phyloP scores from a whole-genome alignment of 257 asterid species.

The Lantana camara region DNA sequence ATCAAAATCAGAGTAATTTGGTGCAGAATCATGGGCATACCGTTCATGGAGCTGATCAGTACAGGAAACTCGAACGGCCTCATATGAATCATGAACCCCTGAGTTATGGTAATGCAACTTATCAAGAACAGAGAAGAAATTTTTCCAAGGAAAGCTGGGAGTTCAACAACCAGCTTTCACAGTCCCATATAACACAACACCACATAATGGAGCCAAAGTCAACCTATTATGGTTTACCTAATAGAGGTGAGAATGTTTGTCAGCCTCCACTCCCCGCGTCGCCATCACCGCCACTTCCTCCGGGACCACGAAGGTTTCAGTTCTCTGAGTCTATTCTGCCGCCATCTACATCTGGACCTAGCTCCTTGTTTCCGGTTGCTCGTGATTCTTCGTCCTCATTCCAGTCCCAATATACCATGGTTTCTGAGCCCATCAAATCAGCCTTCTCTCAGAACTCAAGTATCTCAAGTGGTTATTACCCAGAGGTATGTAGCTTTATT shows the following conservation, averaged over 20 bases:
- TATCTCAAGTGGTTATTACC: slow-evolving; percentile 43
- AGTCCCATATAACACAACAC: slow-evolving; percentile 33
- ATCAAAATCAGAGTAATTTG: slow-evolving; percentile 32
- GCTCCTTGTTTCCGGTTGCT: slow-evolving; percentile 49
- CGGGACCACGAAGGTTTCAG: slow-evolving; percentile 46
- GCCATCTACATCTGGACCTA: slow-evolving; percentile 47
- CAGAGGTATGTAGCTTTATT: slow-evolving; percentile 46
- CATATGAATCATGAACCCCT: slow-evolving; percentile 30
- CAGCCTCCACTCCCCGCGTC: slow-evolving; percentile 80
- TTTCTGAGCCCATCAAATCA: slow-evolving; percentile 42
- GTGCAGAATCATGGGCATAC: slow-evolving; percentile 37
- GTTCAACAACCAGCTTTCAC: slow-evolving; percentile 29
- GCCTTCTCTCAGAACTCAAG: slow-evolving; percentile 34
- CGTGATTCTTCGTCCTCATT: slow-evolving; percentile 41
- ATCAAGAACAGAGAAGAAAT: slow-evolving; percentile 34
- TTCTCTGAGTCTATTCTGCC: slow-evolving; percentile 40
- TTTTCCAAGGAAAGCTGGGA: slow-evolving; percentile 33
- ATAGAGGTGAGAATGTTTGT: slow-evolving; percentile 29
- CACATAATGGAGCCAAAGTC: slow-evolving; percentile 36
- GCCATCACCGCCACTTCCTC: slow-evolving; percentile 75
- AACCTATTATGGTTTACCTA: slow-evolving; percentile 30
- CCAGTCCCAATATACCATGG: slow-evolving; percentile 36
- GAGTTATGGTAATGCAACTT: slow-evolving; percentile 24
- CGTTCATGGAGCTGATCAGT: slow-evolving; percentile 32
- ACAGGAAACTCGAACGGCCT: slow-evolving; percentile 29